Conservation (phyloP, 768 basidiomycete genomes). For the Phaeotremella fagi region DNA sequence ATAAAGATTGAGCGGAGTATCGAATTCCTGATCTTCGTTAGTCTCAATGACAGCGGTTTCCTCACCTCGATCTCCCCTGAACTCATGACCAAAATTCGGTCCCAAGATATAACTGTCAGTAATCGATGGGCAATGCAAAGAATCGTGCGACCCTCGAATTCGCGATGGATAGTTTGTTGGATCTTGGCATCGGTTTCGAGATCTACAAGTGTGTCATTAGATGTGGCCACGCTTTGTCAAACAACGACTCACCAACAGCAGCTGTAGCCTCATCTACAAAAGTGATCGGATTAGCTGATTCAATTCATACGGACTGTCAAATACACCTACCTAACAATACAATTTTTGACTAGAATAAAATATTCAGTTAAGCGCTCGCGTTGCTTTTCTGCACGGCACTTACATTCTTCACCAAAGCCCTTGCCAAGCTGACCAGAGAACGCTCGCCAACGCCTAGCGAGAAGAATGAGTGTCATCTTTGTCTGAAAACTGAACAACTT, state of each 20-base stretch:
- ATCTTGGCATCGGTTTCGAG: conserved; percentile 86
- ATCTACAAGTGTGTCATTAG: conserved; percentile 29
- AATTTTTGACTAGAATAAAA: conserved; percentile 55
- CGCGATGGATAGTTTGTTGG: conserved; percentile 77
- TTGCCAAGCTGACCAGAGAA: conserved; percentile 76
- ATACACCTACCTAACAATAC: conserved; percentile 60
- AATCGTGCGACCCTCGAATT: conserved; percentile 78
- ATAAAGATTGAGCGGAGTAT: conserved; percentile 65
- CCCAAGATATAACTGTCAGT: conserved; percentile 79
- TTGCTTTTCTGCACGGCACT: no score
- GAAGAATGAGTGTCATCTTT: background rate
- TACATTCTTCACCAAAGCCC: conserved; percentile 75
- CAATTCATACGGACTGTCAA: background rate
- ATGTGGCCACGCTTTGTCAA: background rate
- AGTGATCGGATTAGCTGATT: background rate
- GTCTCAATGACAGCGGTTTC: conserved; percentile 24
- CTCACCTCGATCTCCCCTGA: conserved; percentile 66
- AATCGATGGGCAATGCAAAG: conserved; percentile 79
- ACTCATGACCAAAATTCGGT: conserved; percentile 81
- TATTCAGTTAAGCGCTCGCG: background rate
- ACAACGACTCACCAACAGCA: conserved; percentile 60
- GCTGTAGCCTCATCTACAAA: conserved; percentile 70
- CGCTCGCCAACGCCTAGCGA: conserved; percentile 54
- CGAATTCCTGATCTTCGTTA: conserved; percentile 58
- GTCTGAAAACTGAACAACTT: conserved; percentile 48